Evolutionary conservation across 1,139 yeast species (phyloP), one percentile per base, ranked within the genome.

Genomic region (Pichia inconspicua): DNA sequence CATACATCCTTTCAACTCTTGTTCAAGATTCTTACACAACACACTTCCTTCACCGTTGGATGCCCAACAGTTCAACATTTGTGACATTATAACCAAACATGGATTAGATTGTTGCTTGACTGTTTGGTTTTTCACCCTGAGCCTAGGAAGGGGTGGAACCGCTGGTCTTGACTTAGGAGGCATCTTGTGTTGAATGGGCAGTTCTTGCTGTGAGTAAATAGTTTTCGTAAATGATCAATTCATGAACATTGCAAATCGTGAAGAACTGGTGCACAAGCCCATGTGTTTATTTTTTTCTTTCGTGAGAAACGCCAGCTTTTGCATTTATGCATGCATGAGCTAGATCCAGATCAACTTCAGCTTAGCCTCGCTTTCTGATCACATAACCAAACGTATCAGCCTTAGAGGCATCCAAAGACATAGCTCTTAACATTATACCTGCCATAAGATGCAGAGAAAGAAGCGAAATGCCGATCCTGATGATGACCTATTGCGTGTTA

Each of bases 31-130:
- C 27, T 73, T 70, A 68, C 97, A 90, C 43, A 70, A 74, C 12
- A 74, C 69, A 25, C 84, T 73, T 50, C 92, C 92, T 66, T 88
- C 95, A 45, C 95, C 92, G 68, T 88, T 86, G 32, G 96, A 86
- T 5, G 97, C 95, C 97, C 97, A 90, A 68, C 97, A 90, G 72
- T 85, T 87, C 59, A 90, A 73, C 66, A 90, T 73, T 43, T 87
- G 83, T 7, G 94, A 82, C 92, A 90, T 85, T 55, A 84, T 71
- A 48, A 86, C 88, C 53, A 81, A 68, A 64, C 97, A 89, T 53
- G 86, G 82, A 56, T 85, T 81, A 66, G 68, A 80, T 41, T 67
- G 71, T 72, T 75, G 64, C 77, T 80, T 55, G 72, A 75, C 52
- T 72, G 68, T 35, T 75, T 72, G 31, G 86, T 78, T 80, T 65